These are phyloP conservation scores for Kazachstania sp. DNA, from an alignment of 1,139 yeast species.

Conservation along the genomic window DNA sequence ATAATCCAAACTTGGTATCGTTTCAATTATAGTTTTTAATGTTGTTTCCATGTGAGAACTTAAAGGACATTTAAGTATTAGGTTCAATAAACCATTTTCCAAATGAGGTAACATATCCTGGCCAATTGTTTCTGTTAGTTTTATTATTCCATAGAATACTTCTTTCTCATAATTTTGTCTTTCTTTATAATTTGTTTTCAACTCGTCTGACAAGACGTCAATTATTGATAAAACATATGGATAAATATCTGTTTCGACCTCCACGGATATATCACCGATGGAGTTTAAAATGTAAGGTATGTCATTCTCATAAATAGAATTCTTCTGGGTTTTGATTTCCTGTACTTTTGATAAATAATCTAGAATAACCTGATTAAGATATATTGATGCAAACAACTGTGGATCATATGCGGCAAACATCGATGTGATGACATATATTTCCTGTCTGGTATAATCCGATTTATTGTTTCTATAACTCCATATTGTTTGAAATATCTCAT, in stretches of 20 bases:
- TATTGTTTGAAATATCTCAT: constrained; percentile 70
- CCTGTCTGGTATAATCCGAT: constrained; percentile 65
- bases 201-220: constrained; percentile 74
- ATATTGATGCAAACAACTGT: constrained; percentile 69
- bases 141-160: constrained; percentile 80
- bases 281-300: constrained; percentile 68
- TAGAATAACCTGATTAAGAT: constrained; percentile 71
- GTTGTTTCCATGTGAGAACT: constrained; percentile 74
- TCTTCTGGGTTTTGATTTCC: constrained; percentile 40
- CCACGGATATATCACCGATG: constrained; percentile 75
- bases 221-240: constrained; percentile 82
- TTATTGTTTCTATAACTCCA: constrained; percentile 71
- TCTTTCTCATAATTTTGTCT: constrained; percentile 78
- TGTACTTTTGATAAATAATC: constrained; percentile 74
- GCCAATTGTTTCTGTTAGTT: constrained; percentile 81
- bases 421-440: constrained; percentile 77
- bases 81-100: constrained; percentile 70
- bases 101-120: constrained; percentile 85
- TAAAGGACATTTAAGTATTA: constrained; percentile 74
- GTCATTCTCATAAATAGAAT: constrained; percentile 35
- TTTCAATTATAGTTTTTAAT: constrained; percentile 53
- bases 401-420: constrained; percentile 73
- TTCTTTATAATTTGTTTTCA: constrained; percentile 56
- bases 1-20: constrained; percentile 76
- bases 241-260: constrained; percentile 79